Evolutionary conservation across 2,329 filamentous ascomycete species (phyloP).

Genomic region (Sclerotinia borealis): DNA sequence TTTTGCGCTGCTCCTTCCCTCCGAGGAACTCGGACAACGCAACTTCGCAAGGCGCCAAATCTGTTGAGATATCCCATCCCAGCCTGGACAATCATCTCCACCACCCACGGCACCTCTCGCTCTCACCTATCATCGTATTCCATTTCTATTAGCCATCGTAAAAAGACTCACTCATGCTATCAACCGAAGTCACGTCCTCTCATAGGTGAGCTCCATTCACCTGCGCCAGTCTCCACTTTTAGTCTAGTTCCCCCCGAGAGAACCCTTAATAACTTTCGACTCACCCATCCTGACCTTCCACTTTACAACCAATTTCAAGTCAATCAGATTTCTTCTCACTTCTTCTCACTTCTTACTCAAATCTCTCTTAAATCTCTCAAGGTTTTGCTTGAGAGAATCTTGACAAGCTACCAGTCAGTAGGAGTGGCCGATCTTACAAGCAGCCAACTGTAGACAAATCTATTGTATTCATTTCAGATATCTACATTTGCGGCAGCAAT

Average conservation of each 20-base stretch:
- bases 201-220: not conserved
- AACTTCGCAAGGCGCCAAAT: not conserved
- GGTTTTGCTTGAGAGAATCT: not conserved
- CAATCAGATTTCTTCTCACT: not conserved
- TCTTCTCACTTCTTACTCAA: not conserved
- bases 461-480: not conserved
- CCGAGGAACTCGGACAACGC: no score
- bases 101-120: not conserved
- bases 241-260: not conserved
- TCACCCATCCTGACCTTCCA: not conserved
- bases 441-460: not conserved
- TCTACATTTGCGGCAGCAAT: not conserved
- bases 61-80: not conserved
- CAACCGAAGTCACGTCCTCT: no score
- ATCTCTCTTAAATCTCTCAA: not conserved
- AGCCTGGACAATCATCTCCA: not conserved
- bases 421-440: not conserved
- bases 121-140: no score
- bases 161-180: not conserved
- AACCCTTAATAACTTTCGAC: not conserved
- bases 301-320: no score
- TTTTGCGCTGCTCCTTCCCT: not conserved
- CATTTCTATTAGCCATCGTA: no score
- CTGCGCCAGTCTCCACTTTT: no score
- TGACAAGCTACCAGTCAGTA: not conserved